These are phyloP conservation scores for Vachellia pachyceras DNA, from an alignment of 306 rosid species.

Conservation along the genomic window DNA sequence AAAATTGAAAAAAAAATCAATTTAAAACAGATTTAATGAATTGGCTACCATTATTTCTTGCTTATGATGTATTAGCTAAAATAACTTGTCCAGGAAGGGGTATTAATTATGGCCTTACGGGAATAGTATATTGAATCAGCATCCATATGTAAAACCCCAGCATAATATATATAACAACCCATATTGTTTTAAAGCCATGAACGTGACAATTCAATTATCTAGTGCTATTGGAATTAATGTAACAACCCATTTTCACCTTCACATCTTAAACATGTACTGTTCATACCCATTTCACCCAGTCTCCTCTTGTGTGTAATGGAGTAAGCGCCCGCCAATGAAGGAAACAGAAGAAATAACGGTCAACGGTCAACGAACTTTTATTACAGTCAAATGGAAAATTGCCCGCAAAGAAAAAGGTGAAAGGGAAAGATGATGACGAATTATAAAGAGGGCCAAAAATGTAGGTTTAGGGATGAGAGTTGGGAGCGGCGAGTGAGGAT, in stretches of 20 bases:
- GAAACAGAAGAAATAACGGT: conserved; percentile 23
- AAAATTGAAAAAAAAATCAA: too few relatives aligned
- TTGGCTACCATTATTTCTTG: too few relatives aligned
- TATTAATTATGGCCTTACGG: too few relatives aligned
- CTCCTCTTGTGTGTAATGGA: background rate
- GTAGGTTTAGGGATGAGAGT: background rate
- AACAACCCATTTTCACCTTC: background rate
- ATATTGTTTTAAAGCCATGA: too few relatives aligned
- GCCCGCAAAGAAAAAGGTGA: background rate
- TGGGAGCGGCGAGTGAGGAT: conserved; percentile 3
- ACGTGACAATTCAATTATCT: background rate
- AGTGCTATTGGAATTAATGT: too few relatives aligned
- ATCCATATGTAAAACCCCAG: too few relatives aligned
- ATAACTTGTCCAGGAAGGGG: too few relatives aligned
- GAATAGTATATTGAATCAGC: too few relatives aligned
- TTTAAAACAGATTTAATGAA: too few relatives aligned
- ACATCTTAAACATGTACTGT: background rate
- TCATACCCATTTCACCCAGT: background rate
- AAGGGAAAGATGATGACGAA: background rate
- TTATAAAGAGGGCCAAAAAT: background rate
- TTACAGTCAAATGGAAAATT: conserved; percentile 17
- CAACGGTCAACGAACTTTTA: conserved; percentile 47
- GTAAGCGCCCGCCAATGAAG: conserved; percentile 54
- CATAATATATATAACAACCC: too few relatives aligned
- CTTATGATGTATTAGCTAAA: too few relatives aligned